Evolutionary conservation across 176 grass and related monocot species (phyloP).

Genomic region (Triticum urartu): DNA sequence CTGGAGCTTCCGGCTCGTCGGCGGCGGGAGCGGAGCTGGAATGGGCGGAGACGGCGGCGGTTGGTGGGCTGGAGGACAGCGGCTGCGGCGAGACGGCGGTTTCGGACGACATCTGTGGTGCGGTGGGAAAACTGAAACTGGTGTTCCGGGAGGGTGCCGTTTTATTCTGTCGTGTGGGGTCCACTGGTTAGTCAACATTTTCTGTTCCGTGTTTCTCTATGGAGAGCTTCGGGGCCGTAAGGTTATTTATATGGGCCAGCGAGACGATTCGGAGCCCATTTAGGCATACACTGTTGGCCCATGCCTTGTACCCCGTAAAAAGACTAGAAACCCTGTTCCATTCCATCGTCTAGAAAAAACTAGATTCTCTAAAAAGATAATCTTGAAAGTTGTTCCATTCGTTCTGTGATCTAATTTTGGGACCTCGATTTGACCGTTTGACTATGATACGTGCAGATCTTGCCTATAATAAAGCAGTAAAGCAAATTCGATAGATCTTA

Average conservation of each 20-base stretch:
- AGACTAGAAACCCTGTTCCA: background rate
- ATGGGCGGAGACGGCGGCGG: constrained; percentile 9
- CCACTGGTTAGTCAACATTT: background rate
- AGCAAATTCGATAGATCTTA: background rate
- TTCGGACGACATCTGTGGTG: constrained; percentile 42
- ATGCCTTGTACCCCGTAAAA: background rate
- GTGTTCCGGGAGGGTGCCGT: constrained; percentile 4
- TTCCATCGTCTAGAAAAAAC: background rate
- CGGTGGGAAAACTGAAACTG: background rate
- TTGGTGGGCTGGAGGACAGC: constrained; percentile 17
- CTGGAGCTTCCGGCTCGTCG: background rate
- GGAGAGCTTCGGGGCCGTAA: background rate
- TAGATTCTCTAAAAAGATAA: background rate
- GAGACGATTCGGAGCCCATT: background rate
- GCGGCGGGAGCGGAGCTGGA: background rate
- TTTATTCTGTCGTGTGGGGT: constrained; percentile 1
- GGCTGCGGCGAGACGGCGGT: constrained; percentile 59
- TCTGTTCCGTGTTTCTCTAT: background rate
- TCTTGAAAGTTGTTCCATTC: background rate
- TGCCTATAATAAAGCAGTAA: background rate
- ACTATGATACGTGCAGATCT: background rate
- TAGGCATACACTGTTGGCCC: background rate
- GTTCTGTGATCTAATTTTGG: background rate
- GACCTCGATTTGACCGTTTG: background rate
- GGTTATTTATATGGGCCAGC: background rate